These are phyloP conservation scores for Sugiyamaella japonica DNA, from an alignment of 1,139 yeast species.

Conservation along the genomic window DNA sequence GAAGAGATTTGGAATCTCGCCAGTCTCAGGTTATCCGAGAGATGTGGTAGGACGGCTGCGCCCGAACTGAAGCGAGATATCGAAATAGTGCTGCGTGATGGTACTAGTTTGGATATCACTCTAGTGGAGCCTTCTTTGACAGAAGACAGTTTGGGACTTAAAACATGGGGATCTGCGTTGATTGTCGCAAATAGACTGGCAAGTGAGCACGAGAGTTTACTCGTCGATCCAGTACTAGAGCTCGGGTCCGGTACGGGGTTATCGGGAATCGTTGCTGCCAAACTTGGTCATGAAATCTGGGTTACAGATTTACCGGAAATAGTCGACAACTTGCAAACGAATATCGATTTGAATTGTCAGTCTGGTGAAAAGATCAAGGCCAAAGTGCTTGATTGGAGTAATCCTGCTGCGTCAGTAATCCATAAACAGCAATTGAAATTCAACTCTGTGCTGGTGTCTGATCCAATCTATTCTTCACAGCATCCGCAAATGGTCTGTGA, in stretches of 20 bases:
- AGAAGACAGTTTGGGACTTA: conserved; percentile 81
- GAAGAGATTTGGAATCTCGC: conserved; percentile 56
- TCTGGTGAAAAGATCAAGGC: conserved; percentile 38
- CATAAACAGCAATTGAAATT: conserved; percentile 38
- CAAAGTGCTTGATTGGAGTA: conserved; percentile 73
- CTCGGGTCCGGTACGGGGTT: conserved; percentile 95
- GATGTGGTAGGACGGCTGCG: conserved; percentile 83
- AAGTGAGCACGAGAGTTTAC: conserved; percentile 29
- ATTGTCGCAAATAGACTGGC: conserved; percentile 60
- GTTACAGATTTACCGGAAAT: conserved; percentile 83
- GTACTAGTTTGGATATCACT: conserved; percentile 37
- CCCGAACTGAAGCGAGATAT: conserved; percentile 65
- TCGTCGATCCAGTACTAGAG: conserved; percentile 59
- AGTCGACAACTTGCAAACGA: conserved; percentile 61
- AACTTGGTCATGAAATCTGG: conserved; percentile 51
- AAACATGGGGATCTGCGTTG: conserved; percentile 94
- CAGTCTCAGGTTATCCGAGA: conserved; percentile 69
- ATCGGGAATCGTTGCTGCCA: conserved; percentile 65
- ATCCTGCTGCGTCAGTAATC: conserved; percentile 43
- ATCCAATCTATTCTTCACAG: conserved; percentile 79
- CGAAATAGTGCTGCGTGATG: conserved; percentile 23
- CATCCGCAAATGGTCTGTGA: conserved; percentile 75
- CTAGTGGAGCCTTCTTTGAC: conserved; percentile 85
- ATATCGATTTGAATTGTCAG: conserved; percentile 54
- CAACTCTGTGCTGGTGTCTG: conserved; percentile 70